These are phyloP conservation scores for Penicillium fimorum DNA, from an alignment of 495 filamentous ascomycete genomes.

Conservation along the genomic window DNA sequence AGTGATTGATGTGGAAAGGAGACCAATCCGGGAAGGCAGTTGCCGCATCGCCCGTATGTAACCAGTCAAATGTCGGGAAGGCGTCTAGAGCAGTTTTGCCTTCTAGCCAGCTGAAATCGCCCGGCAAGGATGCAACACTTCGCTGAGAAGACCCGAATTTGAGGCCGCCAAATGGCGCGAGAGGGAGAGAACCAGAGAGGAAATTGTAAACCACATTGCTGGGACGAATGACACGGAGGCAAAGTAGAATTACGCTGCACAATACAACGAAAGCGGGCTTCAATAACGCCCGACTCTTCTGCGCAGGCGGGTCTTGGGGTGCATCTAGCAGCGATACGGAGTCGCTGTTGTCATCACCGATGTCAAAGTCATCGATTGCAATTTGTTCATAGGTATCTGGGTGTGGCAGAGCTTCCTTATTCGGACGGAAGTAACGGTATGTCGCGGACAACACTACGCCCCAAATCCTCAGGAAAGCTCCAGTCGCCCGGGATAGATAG, in stretches of 20 bases:
- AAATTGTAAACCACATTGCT: constrained; percentile 11
- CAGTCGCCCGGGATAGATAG: constrained; percentile 11
- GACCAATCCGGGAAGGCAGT: constrained; percentile 19
- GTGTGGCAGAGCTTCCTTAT: constrained; percentile 1
- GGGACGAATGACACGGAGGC: constrained; percentile 18
- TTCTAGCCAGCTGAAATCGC: constrained; percentile 14
- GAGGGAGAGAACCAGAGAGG: constrained; percentile 15
- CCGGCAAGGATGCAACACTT: constrained; percentile 1
- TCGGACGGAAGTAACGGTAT: neutral
- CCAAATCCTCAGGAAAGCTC: constrained; percentile 11
- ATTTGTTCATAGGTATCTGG: constrained; percentile 15
- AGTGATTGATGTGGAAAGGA: constrained; percentile 8
- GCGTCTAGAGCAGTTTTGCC: constrained; percentile 13
- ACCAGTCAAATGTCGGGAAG: constrained; percentile 20
- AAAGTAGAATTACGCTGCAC: constrained; percentile 3
- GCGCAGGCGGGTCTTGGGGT: neutral
- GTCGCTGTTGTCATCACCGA: constrained; percentile 13
- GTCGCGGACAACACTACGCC: constrained; percentile 7
- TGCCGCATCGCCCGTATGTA: constrained; percentile 3
- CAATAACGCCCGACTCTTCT: constrained; percentile 3
- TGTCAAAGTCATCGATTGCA: constrained; percentile 17
- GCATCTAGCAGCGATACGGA: constrained; percentile 11
- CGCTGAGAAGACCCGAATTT: neutral
- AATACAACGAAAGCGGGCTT: constrained; percentile 1
- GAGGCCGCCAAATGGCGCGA: constrained; percentile 16